Evolutionary conservation across 352 stramenopile species (phyloP).

Genomic region (Phytopythium mirpurense): DNA sequence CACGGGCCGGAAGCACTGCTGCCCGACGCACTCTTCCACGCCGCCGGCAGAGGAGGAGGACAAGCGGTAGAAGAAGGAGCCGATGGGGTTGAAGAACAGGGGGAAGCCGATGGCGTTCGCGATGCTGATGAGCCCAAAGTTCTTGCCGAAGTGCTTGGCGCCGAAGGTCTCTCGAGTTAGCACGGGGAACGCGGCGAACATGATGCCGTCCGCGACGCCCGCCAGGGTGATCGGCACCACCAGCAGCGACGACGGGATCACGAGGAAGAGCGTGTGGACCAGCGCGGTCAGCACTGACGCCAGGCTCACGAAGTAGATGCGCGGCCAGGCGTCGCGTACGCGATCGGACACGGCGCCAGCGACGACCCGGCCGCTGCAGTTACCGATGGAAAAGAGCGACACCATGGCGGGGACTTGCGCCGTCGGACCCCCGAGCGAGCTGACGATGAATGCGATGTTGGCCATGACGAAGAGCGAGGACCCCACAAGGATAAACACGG

Average conservation of each 20-base stretch:
- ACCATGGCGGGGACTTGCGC: constrained; percentile 64
- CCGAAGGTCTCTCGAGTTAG: constrained; percentile 71
- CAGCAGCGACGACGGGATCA: constrained; percentile 33
- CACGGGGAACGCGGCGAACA: constrained; percentile 69
- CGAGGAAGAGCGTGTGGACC: constrained; percentile 57
- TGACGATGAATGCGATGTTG: constrained; percentile 78
- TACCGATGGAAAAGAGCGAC: constrained; percentile 63
- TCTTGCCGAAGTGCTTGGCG: constrained; percentile 65
- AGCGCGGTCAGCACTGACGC: constrained; percentile 48
- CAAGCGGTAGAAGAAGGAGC: constrained; percentile 50
- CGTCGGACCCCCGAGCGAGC: constrained; percentile 37
- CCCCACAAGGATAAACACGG: constrained; percentile 68
- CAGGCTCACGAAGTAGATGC: constrained; percentile 55
- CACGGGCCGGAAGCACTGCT: constrained; percentile 53
- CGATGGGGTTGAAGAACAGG: constrained; percentile 63
- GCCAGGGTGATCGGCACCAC: constrained; percentile 51
- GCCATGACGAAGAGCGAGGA: constrained; percentile 74
- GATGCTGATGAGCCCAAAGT: constrained; percentile 71
- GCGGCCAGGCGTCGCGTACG: constrained; percentile 37
- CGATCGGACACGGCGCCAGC: constrained; percentile 59
- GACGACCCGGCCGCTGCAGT: constrained; percentile 48
- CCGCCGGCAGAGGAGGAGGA: constrained; percentile 29
- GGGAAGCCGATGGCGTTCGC: constrained; percentile 72
- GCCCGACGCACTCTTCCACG: constrained; percentile 47
- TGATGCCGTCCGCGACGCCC: constrained; percentile 60